phyloP scores from a whole-genome alignment of 1,284 basidiomycete species.

The Microbotryum lychnidis-dioicae region DNA sequence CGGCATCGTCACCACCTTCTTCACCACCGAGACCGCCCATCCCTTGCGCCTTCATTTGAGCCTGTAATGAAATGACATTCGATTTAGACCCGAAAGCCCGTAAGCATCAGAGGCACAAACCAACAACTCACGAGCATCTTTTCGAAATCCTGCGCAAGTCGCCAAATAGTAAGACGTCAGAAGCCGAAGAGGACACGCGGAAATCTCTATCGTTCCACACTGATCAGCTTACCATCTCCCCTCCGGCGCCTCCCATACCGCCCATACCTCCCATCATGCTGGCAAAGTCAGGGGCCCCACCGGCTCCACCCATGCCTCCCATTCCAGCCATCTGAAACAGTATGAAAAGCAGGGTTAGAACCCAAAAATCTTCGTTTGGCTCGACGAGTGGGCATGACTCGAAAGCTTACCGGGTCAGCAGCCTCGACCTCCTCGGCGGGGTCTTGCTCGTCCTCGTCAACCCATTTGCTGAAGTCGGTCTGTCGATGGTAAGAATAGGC shows the following conservation, averaged over 20 bases:
- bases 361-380: neutral
- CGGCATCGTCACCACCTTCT: slow-evolving; percentile 14
- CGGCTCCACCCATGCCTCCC: slow-evolving; percentile 43
- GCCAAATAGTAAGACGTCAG: no score
- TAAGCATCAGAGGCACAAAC: no score
- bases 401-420: neutral
- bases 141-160: slow-evolving; percentile 5
- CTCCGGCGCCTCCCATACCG: slow-evolving; percentile 45
- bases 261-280: slow-evolving; percentile 41
- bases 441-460: slow-evolving; percentile 90
- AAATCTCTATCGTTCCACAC: slow-evolving; percentile 37
- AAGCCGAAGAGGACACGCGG: neutral
- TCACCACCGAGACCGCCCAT: slow-evolving; percentile 13
- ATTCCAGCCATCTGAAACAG: slow-evolving; percentile 43
- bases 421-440: slow-evolving; percentile 46
- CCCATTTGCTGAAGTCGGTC: slow-evolving; percentile 51
- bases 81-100: no score
- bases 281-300: slow-evolving; percentile 28
- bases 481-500: neutral
- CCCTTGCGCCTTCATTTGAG: slow-evolving; percentile 17
- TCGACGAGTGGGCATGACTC: neutral
- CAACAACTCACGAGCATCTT: slow-evolving; percentile 2
- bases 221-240: slow-evolving; percentile 31
- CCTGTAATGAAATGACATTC: neutral
- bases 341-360: neutral